A percentile compares a stretch with the other conserved stretches of the same genome.
Evolutionary conservation across 106 monocot genomes (phyloP).

Genomic region (Ottelia alismoides): DNA sequence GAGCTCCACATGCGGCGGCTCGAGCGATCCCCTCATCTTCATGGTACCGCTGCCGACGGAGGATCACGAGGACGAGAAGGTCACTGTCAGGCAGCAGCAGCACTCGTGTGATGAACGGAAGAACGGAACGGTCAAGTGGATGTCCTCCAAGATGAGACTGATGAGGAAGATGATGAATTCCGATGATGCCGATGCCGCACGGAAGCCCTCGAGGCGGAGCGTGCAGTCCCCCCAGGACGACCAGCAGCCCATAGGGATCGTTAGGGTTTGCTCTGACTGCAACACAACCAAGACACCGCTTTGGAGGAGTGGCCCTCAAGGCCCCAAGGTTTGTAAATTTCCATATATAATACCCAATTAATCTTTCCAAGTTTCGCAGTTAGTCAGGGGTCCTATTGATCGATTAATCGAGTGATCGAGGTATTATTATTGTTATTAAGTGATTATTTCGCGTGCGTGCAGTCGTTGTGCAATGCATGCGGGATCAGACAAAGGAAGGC

Average conservation of each 20-base stretch:
- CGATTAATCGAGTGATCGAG: too few species aligned
- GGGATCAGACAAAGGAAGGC: conserved; percentile 12
- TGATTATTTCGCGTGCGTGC: too few species aligned
- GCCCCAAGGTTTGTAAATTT: conserved; percentile 7
- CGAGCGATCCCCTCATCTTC: not conserved
- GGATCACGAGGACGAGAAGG: not conserved
- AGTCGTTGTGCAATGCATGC: conserved; percentile 6
- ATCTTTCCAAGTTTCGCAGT: not conserved
- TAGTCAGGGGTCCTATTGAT: too few species aligned
- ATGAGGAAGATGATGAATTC: conserved; percentile 14
- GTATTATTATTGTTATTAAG: too few species aligned
- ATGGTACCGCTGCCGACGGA: not conserved
- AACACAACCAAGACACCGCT: conserved; percentile 16
- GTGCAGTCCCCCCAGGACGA: not conserved
- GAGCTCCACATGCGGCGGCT: not conserved
- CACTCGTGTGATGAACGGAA: not conserved
- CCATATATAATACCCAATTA: not conserved
- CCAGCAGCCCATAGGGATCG: not conserved
- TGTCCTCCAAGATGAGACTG: conserved; percentile 14
- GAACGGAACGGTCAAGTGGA: conserved; percentile 3
- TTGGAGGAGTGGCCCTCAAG: conserved; percentile 18
- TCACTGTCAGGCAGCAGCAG: not conserved
- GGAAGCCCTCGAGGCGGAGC: not conserved
- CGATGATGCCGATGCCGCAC: not conserved
- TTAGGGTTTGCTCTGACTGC: conserved; percentile 13